A percentile compares a stretch with the other conserved stretches of the same genome.
phyloP scores from a whole-genome alignment of 768 basidiomycete genomes.

The Collybia sordida region DNA sequence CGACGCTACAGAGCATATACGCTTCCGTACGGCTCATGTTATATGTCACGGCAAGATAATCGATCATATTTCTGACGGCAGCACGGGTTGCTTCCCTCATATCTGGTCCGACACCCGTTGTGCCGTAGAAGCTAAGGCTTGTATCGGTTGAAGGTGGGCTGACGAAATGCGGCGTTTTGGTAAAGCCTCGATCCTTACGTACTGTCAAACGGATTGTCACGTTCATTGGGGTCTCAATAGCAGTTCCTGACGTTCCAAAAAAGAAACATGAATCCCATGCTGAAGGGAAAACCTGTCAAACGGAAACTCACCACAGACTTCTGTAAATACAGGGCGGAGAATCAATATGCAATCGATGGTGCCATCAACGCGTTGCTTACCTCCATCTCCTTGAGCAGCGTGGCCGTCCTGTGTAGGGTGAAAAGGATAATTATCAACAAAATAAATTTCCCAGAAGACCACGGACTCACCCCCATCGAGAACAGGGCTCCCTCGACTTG shows the following conservation, averaged over 20 bases:
- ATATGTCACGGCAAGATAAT: constrained; percentile 43
- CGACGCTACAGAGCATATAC: constrained; percentile 64
- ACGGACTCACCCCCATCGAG: constrained; percentile 51
- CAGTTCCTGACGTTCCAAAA: constrained; percentile 42
- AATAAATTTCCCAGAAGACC: background rate
- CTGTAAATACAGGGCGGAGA: constrained; percentile 23
- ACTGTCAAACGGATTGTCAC: constrained; percentile 56
- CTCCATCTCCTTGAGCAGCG: constrained; percentile 67
- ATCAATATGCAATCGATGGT: too few species aligned
- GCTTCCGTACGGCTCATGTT: constrained; percentile 45
- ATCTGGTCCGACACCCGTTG: constrained; percentile 58
- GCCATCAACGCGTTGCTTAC: constrained; percentile 27
- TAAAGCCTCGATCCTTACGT: constrained; percentile 55
- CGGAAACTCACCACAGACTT: constrained; percentile 53
- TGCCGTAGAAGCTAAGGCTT: constrained; percentile 50
- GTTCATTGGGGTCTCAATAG: constrained; percentile 64
- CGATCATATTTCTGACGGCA: constrained; percentile 60
- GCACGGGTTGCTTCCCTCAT: constrained; percentile 53
- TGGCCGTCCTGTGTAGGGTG: constrained; percentile 62
- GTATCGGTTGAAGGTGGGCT: constrained; percentile 27
- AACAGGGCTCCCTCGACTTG: constrained; percentile 62
- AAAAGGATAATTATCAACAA: background rate
- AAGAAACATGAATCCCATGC: background rate
- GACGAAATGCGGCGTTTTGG: constrained; percentile 56
- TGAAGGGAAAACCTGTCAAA: background rate